phyloP scores from a whole-genome alignment of 192 early-diverging fungal genomes.

The Entophlyctis helioformis region DNA sequence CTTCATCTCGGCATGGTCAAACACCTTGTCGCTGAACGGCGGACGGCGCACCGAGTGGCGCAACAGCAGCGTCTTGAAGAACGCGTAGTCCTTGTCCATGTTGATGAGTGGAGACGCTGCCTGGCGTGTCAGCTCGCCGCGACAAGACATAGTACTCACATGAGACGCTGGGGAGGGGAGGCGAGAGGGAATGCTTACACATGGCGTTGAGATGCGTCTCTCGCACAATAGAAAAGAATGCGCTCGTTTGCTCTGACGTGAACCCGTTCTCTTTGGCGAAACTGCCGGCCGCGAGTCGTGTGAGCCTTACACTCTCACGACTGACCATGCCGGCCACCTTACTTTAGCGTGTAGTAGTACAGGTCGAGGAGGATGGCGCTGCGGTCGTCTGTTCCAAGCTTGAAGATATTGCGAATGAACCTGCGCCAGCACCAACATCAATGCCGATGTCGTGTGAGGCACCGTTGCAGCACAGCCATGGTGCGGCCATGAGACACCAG shows the following conservation, averaged over 20 bases:
- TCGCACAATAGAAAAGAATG: constrained; percentile 48
- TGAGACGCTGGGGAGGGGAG: neutral
- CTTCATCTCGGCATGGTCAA: constrained; percentile 28
- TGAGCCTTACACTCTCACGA: too few relatives aligned
- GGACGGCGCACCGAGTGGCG: constrained; percentile 33
- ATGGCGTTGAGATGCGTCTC: constrained; percentile 19
- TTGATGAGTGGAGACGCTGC: constrained; percentile 29
- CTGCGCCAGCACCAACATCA: constrained; percentile 14
- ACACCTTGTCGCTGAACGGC: constrained; percentile 35
- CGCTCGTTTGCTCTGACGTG: constrained; percentile 37
- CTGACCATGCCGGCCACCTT: too few relatives aligned
- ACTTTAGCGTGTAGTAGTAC: constrained; percentile 38
- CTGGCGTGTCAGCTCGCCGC: too few relatives aligned
- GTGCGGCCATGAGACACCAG: too few relatives aligned
- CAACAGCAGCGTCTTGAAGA: constrained; percentile 33
- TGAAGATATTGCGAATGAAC: constrained; percentile 4
- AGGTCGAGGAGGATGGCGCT: constrained; percentile 35
- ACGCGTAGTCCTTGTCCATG: constrained; percentile 26
- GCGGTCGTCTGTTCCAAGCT: constrained; percentile 9
- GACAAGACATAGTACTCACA: too few relatives aligned
- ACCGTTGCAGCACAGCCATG: too few relatives aligned
- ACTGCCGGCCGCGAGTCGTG: too few relatives aligned
- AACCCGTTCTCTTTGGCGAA: constrained; percentile 32
- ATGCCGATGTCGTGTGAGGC: neutral
- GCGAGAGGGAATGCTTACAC: constrained; percentile 11